Base-by-base conservation (phyloP, 768 basidiomycete species). In the Boletus patriciae region DNA sequence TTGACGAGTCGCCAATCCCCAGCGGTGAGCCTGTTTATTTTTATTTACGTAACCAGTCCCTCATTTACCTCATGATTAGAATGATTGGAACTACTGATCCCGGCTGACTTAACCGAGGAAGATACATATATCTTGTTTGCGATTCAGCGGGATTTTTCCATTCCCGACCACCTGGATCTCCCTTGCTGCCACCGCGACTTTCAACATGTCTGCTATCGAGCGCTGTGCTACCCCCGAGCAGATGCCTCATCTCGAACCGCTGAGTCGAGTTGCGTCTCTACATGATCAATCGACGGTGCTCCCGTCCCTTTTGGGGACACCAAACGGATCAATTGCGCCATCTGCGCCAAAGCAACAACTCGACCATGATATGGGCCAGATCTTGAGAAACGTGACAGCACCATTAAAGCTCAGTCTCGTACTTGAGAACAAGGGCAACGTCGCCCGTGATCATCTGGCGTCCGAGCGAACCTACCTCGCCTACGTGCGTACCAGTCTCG, bases 391-490 rank as follows among this genome's bases (percentile, higher is more conserved):
- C 12, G 3, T 54, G n/a, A 52, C 50, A 0, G 44, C 53, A 13
- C 54, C 64, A 6, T 33, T 62, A 5, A 64, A 50, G 38, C 63
- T 72, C 62, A 60, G 66, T 19, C 62, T 79, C 54, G 67, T 73
- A 2, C 70, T 86, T 33, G 78, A 84, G 64, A 86, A 86, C 65
- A 77, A 77, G 21, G 85, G 85, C 10, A 85, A 80, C 59, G 83
- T 84, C 3, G 85, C 85, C 9, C 77, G 85, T 11, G 85, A 87
- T 61, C 85, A 87, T 62, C 73, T 86, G 1, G 85, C 85, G 3
- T 81, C 78, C 16, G 85, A 86, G 62, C 73, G 85, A 46, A 86
- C 85, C 3, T 86, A 83, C 62, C 70, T 87, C 37, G 83, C 85
- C 13, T 87, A 86, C 60, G 73, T 84, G 47, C 76, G 85, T n/a